These are phyloP conservation scores for Lasiodiplodia gonubiensis DNA, from an alignment of 2,329 filamentous ascomycete genomes.

Conservation along the genomic window DNA sequence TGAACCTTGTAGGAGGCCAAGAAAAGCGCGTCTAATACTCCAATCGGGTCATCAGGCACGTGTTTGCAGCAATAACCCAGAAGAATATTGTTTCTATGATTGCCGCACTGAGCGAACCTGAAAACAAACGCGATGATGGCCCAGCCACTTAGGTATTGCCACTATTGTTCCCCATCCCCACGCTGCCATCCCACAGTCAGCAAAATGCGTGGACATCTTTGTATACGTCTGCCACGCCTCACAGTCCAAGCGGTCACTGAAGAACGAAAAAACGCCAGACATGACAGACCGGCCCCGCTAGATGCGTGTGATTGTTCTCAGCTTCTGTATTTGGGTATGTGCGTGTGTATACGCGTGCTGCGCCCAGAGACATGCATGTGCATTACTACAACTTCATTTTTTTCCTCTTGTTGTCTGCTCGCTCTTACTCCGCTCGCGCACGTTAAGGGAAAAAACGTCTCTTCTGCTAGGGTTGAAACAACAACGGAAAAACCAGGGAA, in stretches of 20 bases:
- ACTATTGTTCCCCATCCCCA: not conserved
- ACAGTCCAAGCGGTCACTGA: not conserved
- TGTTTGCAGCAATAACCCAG: too few relatives aligned
- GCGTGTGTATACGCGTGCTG: not conserved
- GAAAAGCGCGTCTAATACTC: not conserved
- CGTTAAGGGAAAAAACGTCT: not conserved
- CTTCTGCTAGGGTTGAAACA: not conserved
- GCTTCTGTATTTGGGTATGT: slow-evolving; percentile 5
- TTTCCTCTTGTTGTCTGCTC: not conserved
- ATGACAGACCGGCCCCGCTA: not conserved
- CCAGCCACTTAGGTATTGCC: not conserved
- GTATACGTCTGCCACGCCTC: not conserved
- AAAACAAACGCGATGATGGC: not conserved
- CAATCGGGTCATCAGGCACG: not conserved
- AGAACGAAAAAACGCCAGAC: not conserved
- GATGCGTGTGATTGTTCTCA: not conserved
- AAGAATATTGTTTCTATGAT: not conserved
- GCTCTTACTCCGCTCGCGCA: slow-evolving; percentile 9
- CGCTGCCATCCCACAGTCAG: not conserved
- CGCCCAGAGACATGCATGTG: slow-evolving; percentile 22
- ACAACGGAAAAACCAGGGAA: slow-evolving; percentile 8
- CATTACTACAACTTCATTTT: slow-evolving; percentile 21
- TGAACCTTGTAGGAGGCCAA: not conserved
- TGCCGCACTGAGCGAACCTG: not conserved
- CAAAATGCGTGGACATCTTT: not conserved